Evolutionary conservation across 371 early-diverging fungal species (phyloP).

Genomic region (Syncephalastrum contaminatum): DNA sequence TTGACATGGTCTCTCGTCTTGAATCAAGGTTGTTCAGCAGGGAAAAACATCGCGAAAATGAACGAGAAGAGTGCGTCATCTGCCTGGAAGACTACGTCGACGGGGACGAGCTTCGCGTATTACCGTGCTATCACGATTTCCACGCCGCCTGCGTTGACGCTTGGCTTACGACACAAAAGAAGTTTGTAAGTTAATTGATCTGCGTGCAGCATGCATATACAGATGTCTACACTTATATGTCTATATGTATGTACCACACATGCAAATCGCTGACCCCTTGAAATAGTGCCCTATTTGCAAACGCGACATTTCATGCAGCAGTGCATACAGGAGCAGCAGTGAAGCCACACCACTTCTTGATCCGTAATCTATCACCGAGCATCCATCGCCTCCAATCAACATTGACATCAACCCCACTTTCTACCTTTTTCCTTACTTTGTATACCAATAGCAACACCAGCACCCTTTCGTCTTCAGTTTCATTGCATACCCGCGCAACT

Average conservation of each 20-base stretch:
- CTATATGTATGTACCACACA: not conserved
- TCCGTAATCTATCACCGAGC: not conserved
- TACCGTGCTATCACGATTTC: constrained; percentile 92
- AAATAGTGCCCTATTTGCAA: constrained; percentile 79
- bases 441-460: too few species aligned
- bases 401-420: too few species aligned
- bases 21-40: constrained; percentile 57
- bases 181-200: constrained; percentile 55
- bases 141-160: constrained; percentile 90
- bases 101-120: constrained; percentile 72
- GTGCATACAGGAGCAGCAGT: constrained; percentile 1
- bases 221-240: not conserved
- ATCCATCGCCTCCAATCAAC: too few species aligned
- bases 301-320: constrained; percentile 42
- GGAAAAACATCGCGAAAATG: constrained; percentile 56
- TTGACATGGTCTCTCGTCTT: constrained; percentile 60
- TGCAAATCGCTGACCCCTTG: constrained; percentile 1
- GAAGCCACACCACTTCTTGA: constrained; percentile 15
- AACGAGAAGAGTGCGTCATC: constrained; percentile 85
- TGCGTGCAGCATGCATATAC: too few species aligned
- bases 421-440: too few species aligned
- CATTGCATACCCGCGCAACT: too few species aligned
- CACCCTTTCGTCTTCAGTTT: too few species aligned
- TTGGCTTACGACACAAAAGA: constrained; percentile 81
- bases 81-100: constrained; percentile 90